Base-by-base conservation (phyloP, 306 rosid genomes). In the Luffa acutangula region DNA sequence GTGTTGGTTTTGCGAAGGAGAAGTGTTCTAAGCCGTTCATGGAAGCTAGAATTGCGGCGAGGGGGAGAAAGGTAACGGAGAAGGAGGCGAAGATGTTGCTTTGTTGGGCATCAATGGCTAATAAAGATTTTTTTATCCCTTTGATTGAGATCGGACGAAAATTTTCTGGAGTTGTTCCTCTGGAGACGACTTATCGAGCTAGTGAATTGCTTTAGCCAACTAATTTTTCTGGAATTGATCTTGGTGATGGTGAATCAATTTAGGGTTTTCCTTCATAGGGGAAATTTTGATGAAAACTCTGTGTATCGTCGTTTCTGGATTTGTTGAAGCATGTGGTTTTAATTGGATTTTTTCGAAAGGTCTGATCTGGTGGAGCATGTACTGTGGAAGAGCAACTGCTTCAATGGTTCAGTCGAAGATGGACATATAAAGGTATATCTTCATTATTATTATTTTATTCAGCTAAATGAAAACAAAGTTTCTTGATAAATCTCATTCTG, bases 21-120 rank as follows among this genome's bases (percentile, higher is more conserved):
- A 90, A 87, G 87, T 90, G 96, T 59, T 77, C 82, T 87, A 83
- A 63, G 79, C 84, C 96, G 20, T 93, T 89, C 14, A 82, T 88
- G 83, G 93, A 89, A 14, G 96, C 90, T 7, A 80, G 98, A 82
- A 69, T 92, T 84, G 87, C 75, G 67, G 85, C 78, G 58, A 69
- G 52, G 76, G 81, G 56, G 73, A 67, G 74, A 79, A 81, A 75
- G 48, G 17, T 83, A 81, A 76, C 65, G 79, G 75, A 70, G 51
- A 89, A 76, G 87, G 87, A 76, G 67, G 85, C 83, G 14, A 79
- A 63, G 87, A 85, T 64, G 43, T 85, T 86, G 84, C 82, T 90
- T 63, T 21, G 62, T 76, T 81, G 81, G 93, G 89, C 58, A 7
- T 85, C 88, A 4, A 20, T 81, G 79, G 78, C 82, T n/a, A 84